Conservation (phyloP, 768 basidiomycete species). For the Pisolithus microcarpus region DNA sequence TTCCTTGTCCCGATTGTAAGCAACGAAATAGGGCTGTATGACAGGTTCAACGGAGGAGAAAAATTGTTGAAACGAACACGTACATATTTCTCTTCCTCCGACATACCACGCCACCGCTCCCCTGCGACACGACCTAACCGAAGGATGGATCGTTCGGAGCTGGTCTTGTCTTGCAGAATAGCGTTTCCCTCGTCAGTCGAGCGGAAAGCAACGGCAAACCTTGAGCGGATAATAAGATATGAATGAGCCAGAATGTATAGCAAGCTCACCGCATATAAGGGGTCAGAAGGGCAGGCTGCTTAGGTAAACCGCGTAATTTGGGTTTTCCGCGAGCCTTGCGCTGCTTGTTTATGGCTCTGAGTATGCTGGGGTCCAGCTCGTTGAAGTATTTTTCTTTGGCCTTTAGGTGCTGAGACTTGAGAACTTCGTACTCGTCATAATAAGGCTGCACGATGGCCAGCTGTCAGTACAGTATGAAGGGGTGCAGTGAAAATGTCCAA, state of each 20-base stretch:
- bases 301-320: conserved; percentile 3
- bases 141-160: not conserved
- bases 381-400: conserved; percentile 24
- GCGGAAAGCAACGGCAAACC: conserved; percentile 19
- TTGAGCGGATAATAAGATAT: not conserved
- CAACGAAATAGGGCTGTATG: conserved; percentile 5
- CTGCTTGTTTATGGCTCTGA: conserved; percentile 28
- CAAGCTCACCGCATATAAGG: conserved; percentile 23
- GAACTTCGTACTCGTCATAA: conserved; percentile 12
- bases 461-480: not conserved
- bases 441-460: conserved; percentile 16
- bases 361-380: conserved; percentile 9
- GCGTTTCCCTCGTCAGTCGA: conserved; percentile 9
- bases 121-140: conserved; percentile 13
- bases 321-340: conserved; percentile 22
- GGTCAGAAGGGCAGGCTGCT: not conserved
- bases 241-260: not conserved
- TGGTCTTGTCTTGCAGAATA: conserved; percentile 6
- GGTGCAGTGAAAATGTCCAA: not conserved
- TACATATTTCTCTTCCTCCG: conserved; percentile 27
- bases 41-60: not conserved
- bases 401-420: conserved; percentile 14
- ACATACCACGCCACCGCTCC: conserved; percentile 26
- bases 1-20: not conserved
- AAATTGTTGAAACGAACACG: not conserved